A percentile compares a stretch with the other conserved stretches of the same genome.
Evolutionary conservation across 257 asterid species (phyloP).

Genomic region (Solanum medicagineum): DNA sequence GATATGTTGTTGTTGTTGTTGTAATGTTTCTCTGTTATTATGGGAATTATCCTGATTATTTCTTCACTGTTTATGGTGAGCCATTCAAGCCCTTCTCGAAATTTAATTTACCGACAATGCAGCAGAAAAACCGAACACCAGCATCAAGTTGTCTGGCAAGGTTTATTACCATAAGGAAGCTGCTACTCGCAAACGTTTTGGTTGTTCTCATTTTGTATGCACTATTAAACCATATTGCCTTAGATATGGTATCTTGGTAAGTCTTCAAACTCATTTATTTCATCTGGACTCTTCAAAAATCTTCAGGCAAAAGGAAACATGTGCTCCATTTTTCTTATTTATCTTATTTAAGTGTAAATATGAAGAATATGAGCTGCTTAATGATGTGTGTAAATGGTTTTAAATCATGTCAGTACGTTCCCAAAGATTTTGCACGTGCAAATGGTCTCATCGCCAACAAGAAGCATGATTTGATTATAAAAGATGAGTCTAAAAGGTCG

Average conservation of each 20-base stretch:
- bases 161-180: no score
- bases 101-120: not conserved
- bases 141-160: not conserved
- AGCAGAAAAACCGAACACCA: not conserved
- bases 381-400: not conserved
- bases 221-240: not conserved
- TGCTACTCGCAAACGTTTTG: not conserved
- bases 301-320: not conserved
- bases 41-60: no score
- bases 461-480: not conserved
- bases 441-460: not conserved
- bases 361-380: not conserved
- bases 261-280: not conserved
- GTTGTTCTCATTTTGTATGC: not conserved
- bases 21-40: no score
- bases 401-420: not conserved
- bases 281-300: not conserved
- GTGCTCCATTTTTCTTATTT: not conserved
- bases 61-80: not conserved
- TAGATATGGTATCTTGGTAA: not conserved
- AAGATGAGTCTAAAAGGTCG: not conserved
- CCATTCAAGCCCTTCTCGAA: not conserved
- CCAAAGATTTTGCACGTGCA: not conserved
- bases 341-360: not conserved
- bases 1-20: no score